A percentile compares a stretch with the other conserved stretches of the same genome.
These are phyloP conservation scores for Plasmodium inui DNA, from an alignment of 169 alveolate genomes.

Conservation along the genomic window DNA sequence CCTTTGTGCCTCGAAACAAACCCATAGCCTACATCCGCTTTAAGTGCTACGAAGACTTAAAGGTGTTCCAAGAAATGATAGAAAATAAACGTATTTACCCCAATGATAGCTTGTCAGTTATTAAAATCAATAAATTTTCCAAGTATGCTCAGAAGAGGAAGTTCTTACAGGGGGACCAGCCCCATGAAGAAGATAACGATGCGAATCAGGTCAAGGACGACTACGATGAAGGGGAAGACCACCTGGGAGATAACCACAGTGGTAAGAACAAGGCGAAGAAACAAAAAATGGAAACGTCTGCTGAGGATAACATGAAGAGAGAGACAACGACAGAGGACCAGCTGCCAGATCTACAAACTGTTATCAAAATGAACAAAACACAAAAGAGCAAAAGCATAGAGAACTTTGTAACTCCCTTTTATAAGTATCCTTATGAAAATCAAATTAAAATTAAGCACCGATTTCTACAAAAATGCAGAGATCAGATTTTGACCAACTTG, in stretches of 20 bases:
- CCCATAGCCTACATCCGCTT: slow-evolving; percentile 68
- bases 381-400: slow-evolving; percentile 52
- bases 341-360: slow-evolving; percentile 54
- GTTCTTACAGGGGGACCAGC: background rate
- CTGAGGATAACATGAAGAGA: background rate
- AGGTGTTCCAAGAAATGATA: slow-evolving; percentile 51
- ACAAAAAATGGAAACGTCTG: background rate
- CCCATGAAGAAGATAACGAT: background rate
- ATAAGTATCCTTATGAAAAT: slow-evolving; percentile 55
- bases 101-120: slow-evolving; percentile 56
- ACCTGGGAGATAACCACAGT: background rate
- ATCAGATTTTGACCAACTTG: slow-evolving; percentile 53
- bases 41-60: slow-evolving; percentile 30
- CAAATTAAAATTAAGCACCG: slow-evolving; percentile 64
- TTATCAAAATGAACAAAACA: slow-evolving; percentile 50
- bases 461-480: slow-evolving; percentile 69
- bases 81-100: slow-evolving; percentile 69
- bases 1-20: slow-evolving; percentile 53
- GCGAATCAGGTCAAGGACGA: background rate
- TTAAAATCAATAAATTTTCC: slow-evolving; percentile 40
- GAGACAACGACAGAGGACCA: background rate
- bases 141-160: slow-evolving; percentile 37
- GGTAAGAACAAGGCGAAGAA: background rate
- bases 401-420: slow-evolving; percentile 74
- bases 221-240: background rate